Conservation (phyloP, 2,329 filamentous ascomycete species). For the Fusarium sp. region DNA sequence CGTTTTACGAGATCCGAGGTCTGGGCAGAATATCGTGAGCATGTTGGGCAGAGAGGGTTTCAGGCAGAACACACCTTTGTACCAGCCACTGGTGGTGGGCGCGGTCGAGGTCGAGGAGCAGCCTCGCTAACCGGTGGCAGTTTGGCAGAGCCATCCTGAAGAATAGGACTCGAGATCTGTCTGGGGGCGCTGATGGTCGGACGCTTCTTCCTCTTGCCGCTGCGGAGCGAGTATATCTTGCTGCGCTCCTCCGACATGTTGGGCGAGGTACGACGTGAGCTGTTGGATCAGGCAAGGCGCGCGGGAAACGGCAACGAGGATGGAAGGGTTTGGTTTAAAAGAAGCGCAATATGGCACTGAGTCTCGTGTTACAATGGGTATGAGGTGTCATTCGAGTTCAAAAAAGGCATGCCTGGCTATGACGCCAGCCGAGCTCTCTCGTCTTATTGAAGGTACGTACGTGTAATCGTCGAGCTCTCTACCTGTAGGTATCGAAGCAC, state of each 20-base stretch:
- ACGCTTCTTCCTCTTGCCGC: slow-evolving; percentile 71
- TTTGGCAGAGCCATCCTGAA: slow-evolving; percentile 59
- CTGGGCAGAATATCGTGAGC: slow-evolving; percentile 51
- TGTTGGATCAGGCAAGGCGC: background rate
- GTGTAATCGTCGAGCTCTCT: slow-evolving; percentile 28
- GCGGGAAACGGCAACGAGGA: background rate
- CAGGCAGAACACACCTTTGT: slow-evolving; percentile 62
- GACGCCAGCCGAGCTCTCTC: slow-evolving; percentile 35
- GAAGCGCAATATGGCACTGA: background rate
- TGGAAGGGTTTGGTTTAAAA: slow-evolving; percentile 1
- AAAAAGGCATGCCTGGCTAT: slow-evolving; percentile 23
- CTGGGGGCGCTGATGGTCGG: slow-evolving; percentile 71
- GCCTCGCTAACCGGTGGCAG: slow-evolving; percentile 40
- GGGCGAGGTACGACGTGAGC: slow-evolving; percentile 20
- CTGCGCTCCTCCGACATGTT: slow-evolving; percentile 72
- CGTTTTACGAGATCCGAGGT: slow-evolving; percentile 90
- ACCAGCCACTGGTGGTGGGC: slow-evolving; percentile 63
- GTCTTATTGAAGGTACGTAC: slow-evolving; percentile 21
- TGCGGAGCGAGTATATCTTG: slow-evolving; percentile 71
- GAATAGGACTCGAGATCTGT: slow-evolving; percentile 72
- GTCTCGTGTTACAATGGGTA: slow-evolving; percentile 3
- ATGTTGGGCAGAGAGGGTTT: slow-evolving; percentile 14
- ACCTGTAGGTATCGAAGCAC: slow-evolving; percentile 1
- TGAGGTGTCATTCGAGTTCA: slow-evolving; percentile 8
- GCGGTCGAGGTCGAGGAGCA: slow-evolving; percentile 55